These are phyloP conservation scores for Acidomyces sp. DNA, from an alignment of 495 filamentous ascomycete genomes.

Conservation along the genomic window DNA sequence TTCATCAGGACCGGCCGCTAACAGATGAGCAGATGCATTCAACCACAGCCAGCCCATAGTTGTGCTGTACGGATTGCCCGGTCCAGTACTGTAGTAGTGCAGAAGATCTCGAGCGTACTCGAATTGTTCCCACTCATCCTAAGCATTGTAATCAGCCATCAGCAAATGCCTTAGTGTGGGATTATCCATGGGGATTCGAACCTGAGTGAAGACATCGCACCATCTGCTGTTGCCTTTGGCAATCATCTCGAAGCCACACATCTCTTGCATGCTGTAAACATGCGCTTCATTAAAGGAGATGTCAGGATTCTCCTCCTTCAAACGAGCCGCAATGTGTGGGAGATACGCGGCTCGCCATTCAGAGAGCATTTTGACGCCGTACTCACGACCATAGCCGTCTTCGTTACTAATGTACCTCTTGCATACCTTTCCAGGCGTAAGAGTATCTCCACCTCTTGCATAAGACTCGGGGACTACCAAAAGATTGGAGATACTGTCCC, in stretches of 20 bases:
- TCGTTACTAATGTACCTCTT: slow-evolving; percentile 36
- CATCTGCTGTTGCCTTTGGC: slow-evolving; percentile 42
- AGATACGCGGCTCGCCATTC: slow-evolving; percentile 39
- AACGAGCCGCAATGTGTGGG: slow-evolving; percentile 33
- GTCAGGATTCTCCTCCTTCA: slow-evolving; percentile 33
- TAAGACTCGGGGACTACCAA: slow-evolving; percentile 41
- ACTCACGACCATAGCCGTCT: slow-evolving; percentile 35
- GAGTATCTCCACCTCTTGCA: slow-evolving; percentile 39
- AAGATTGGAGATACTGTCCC: slow-evolving; percentile 32
- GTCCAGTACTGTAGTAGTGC: slow-evolving; percentile 49
- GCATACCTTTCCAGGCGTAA: slow-evolving; percentile 48
- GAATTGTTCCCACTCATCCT: slow-evolving; percentile 43
- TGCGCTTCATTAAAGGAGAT: slow-evolving; percentile 33
- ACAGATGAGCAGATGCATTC: slow-evolving; percentile 42
- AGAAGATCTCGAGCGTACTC: slow-evolving; percentile 49
- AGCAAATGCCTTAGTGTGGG: too few species aligned
- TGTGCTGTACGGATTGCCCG: slow-evolving; percentile 43
- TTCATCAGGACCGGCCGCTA: slow-evolving; percentile 33
- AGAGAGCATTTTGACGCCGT: slow-evolving; percentile 35
- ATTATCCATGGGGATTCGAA: too few species aligned
- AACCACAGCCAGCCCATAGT: slow-evolving; percentile 52
- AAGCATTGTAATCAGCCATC: too few species aligned
- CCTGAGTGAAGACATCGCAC: slow-evolving; percentile 46
- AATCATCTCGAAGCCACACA: slow-evolving; percentile 48
- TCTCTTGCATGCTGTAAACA: slow-evolving; percentile 48